Evolutionary conservation across 352 stramenopile species (phyloP).

Genomic region (Blastocystis sp.): DNA sequence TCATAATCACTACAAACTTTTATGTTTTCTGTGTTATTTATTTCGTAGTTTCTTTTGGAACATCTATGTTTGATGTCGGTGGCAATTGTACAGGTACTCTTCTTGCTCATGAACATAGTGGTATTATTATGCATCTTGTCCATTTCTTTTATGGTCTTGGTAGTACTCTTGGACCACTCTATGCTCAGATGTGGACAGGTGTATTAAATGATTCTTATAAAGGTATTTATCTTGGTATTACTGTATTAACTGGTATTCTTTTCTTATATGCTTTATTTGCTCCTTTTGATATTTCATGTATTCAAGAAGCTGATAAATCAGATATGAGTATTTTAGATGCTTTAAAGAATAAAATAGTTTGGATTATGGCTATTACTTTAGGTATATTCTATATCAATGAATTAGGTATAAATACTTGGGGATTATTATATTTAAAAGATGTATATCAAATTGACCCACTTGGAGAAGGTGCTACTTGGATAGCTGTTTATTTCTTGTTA

Average conservation of each 20-base stretch:
- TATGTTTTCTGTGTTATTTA: too few relatives aligned
- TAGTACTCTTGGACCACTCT: constrained; percentile 1
- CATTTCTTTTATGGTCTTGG: constrained; percentile 35
- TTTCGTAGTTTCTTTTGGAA: too few relatives aligned
- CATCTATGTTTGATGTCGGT: too few relatives aligned
- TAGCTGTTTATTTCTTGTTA: constrained; percentile 26
- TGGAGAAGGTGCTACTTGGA: background rate
- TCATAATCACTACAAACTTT: too few relatives aligned
- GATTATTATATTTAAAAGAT: constrained; percentile 17
- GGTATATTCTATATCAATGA: constrained; percentile 26
- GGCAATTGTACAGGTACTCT: too few relatives aligned
- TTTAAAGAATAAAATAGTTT: constrained; percentile 29
- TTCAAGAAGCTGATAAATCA: too few relatives aligned
- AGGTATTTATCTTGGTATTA: constrained; percentile 23
- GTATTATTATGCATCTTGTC: constrained; percentile 34
- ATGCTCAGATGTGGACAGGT: constrained; percentile 1
- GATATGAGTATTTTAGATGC: background rate
- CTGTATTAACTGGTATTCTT: background rate
- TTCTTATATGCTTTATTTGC: background rate
- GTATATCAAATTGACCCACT: constrained; percentile 7
- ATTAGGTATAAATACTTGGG: constrained; percentile 26
- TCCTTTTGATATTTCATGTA: too few relatives aligned
- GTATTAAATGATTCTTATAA: constrained; percentile 2
- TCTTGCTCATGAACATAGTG: too few relatives aligned
- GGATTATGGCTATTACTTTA: constrained; percentile 24